Percentiles rank a stretch among this genome's conserved stretches.
phyloP scores from a whole-genome alignment of 116 monocot genomes.

The Dioscorea cayenensis region DNA sequence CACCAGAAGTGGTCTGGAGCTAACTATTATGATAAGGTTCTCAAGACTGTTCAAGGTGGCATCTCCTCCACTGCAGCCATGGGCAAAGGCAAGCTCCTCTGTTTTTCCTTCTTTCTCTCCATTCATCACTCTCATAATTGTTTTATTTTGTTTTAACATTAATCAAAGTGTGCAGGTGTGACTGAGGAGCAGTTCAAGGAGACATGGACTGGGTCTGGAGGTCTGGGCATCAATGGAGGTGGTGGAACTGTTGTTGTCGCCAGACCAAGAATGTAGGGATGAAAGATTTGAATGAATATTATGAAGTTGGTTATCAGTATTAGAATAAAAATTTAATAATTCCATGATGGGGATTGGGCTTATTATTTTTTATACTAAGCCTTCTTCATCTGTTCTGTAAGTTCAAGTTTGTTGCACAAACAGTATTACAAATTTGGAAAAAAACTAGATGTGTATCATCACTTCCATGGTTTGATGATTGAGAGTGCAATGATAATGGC shows the following conservation, averaged over 20 bases:
- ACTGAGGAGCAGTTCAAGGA: slow-evolving; percentile 92
- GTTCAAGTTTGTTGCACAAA: background rate
- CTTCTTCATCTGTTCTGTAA: background rate
- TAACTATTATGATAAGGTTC: slow-evolving; percentile 45
- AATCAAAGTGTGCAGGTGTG: slow-evolving; percentile 45
- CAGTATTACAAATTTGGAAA: background rate
- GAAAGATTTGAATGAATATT: background rate
- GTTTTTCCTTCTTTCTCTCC: background rate
- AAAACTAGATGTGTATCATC: background rate
- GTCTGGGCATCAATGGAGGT: slow-evolving; percentile 14
- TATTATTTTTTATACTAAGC: slow-evolving; percentile 18
- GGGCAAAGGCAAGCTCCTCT: slow-evolving; percentile 62
- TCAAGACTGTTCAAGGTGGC: slow-evolving; percentile 93
- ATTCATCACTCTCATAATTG: background rate
- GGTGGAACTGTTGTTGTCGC: slow-evolving; percentile 32
- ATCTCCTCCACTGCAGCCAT: slow-evolving; percentile 93
- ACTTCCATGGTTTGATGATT: slow-evolving; percentile 30
- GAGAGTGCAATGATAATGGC: slow-evolving; percentile 30
- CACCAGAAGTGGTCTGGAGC: slow-evolving; percentile 59
- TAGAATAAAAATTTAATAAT: slow-evolving; percentile 1
- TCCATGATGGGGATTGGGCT: slow-evolving; percentile 15
- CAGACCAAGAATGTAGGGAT: slow-evolving; percentile 55
- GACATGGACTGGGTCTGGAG: slow-evolving; percentile 39
- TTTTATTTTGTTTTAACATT: background rate
- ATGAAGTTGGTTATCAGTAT: background rate